These are phyloP conservation scores for Parietaria judaica DNA, from an alignment of 306 rosid genomes.

Conservation along the genomic window DNA sequence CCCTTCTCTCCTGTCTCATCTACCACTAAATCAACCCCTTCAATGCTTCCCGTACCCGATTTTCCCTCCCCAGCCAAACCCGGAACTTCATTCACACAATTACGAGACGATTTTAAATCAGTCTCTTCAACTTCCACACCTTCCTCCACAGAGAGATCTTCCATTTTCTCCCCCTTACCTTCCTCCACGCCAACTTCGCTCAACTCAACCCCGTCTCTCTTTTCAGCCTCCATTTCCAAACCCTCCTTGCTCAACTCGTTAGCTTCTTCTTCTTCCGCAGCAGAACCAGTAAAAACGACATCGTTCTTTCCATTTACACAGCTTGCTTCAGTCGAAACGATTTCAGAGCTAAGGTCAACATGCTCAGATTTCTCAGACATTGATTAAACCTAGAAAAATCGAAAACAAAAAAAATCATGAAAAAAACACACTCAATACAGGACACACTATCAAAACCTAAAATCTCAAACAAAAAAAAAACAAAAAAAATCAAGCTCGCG, in stretches of 20 bases:
- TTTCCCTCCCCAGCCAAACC: background rate
- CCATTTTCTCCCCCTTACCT: background rate
- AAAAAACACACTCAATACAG: background rate
- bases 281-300: constrained; percentile 17
- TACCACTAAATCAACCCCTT: constrained; percentile 9
- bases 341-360: constrained; percentile 43
- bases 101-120: background rate
- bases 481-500: too few species aligned
- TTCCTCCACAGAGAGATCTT: constrained; percentile 10
- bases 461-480: background rate
- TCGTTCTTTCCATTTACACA: background rate
- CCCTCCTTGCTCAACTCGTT: constrained; percentile 10
- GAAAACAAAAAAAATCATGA: background rate
- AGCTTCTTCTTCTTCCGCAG: constrained; percentile 4
- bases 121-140: background rate
- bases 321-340: constrained; percentile 19
- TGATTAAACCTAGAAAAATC: constrained; percentile 24
- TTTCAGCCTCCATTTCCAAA: constrained; percentile 11
- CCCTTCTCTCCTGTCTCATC: constrained; percentile 8
- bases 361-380: constrained; percentile 30
- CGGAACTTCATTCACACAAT: constrained; percentile 7
- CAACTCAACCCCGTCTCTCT: background rate
- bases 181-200: constrained; percentile 9
- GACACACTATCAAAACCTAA: constrained; percentile 3
- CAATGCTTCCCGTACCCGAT: constrained; percentile 11